Conservation (phyloP, 1,284 basidiomycete genomes). For the Trametes versicolor region DNA sequence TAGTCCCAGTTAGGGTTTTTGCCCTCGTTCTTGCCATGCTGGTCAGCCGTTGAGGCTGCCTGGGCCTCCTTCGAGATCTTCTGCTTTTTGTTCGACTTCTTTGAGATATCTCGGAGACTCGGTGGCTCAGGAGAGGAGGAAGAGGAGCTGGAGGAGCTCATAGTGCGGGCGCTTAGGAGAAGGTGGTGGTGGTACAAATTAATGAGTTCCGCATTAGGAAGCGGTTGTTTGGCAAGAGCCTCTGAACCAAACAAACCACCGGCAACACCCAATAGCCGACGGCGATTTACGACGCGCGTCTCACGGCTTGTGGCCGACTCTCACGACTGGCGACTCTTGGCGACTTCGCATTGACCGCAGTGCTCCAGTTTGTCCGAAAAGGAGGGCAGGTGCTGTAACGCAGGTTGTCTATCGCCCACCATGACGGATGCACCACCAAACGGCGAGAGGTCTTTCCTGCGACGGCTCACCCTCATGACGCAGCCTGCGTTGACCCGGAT, state of each 20-base stretch:
- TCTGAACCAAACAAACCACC: conserved; percentile 30
- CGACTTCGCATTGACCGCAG: neutral
- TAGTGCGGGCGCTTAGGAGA: conserved; percentile 16
- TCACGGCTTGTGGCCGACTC: neutral
- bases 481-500: conserved; percentile 51
- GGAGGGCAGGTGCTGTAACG: neutral
- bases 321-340: too few relatives aligned
- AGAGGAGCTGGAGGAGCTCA: conserved; percentile 38
- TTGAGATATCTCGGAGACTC: conserved; percentile 24
- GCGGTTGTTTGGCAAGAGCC: conserved; percentile 35
- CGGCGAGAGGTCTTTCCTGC: conserved; percentile 25
- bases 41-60: conserved; percentile 28
- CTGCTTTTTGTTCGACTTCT: conserved; percentile 34
- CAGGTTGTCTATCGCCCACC: neutral
- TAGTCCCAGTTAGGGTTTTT: conserved; percentile 62
- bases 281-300: conserved; percentile 15
- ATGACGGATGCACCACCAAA: conserved; percentile 19
- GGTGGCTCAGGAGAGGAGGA: conserved; percentile 38
- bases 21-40: conserved; percentile 57
- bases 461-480: conserved; percentile 27
- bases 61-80: conserved; percentile 27
- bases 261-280: conserved; percentile 8
- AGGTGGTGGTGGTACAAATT: conserved; percentile 22
- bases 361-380: neutral
- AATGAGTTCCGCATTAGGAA: conserved; percentile 22